Base-by-base conservation (phyloP, 208 protist genomes). In the Jaenimonas drosophilae region DNA sequence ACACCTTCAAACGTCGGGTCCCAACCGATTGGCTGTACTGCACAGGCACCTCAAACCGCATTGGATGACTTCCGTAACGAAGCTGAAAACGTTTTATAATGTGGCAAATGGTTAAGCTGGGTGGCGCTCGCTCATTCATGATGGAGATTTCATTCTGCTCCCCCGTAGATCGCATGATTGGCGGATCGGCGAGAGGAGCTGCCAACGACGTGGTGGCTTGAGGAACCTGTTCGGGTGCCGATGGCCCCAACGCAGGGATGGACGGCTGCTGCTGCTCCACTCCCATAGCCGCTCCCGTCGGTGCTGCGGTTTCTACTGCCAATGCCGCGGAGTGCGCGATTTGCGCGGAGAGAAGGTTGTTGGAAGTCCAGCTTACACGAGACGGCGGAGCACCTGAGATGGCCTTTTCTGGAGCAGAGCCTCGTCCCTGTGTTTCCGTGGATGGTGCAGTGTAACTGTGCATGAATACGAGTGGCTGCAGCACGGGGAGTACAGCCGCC, bases 21-120 rank as follows among this genome's bases (percentile, higher is more conserved):
- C 53, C 41, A 11, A 91, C 62, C 3, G 57, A 64, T 4, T 71
- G 58, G 19, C 63, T 53, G 51, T 76, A 84, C 54, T 77, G 64
- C 23, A 68, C 49, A 1, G 78, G 78, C 9, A 88, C 40, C 31
- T 82, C 76, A 50, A 91, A 88, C 25, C 49, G 42, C n/a, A 87
- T 23, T 31, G 64, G 50, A 34, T 67, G 58, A 16, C 63, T 84
- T 28, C 83, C 83, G 39, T 73, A 87, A 20, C 75, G 75, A 9
- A 91, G 43, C 27, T 71, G 68, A 51, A 83, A 75, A 26, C 74
- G 54, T 2, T 54, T 59, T 12, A 70, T 47, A 2, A 88, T 51
- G 25, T 62, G 43, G 28, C 88, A 32, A 6, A 88, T 68, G n/a
- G 54, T 48, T 32, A 64, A 66, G 42, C 88, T 87, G 21, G 83